Conservation (phyloP, 1,139 yeast species). For the Suhomyces wounanorum region DNA sequence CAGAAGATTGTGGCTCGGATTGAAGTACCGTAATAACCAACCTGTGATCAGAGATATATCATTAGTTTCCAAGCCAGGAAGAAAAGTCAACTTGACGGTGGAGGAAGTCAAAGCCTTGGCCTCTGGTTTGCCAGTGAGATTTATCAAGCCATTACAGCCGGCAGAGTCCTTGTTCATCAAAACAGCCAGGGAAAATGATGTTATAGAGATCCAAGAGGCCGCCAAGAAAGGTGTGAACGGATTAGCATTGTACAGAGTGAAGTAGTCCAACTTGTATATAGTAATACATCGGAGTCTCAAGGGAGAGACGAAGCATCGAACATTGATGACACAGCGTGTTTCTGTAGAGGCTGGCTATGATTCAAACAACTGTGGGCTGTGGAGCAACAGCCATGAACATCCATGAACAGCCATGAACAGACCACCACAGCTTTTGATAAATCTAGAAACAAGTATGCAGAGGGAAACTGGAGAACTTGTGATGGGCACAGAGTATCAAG, state of each 20-base stretch:
- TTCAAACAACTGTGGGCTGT: no score
- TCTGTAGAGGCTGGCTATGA: no score
- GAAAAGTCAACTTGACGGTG: slow-evolving; percentile 63
- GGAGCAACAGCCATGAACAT: no score
- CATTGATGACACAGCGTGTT: not conserved
- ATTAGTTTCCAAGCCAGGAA: slow-evolving; percentile 82
- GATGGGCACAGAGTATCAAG: no score
- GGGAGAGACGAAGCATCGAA: not conserved
- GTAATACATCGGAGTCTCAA: slow-evolving; percentile 4
- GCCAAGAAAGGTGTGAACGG: slow-evolving; percentile 73
- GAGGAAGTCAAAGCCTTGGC: slow-evolving; percentile 74
- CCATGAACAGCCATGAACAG: no score
- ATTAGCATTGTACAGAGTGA: slow-evolving; percentile 79
- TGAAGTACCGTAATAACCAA: slow-evolving; percentile 80
- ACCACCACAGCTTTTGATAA: no score
- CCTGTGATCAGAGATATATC: slow-evolving; percentile 75
- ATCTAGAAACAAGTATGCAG: no score
- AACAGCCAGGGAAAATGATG: slow-evolving; percentile 51
- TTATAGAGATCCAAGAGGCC: slow-evolving; percentile 82
- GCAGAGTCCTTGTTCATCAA: slow-evolving; percentile 83
- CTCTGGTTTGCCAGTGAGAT: slow-evolving; percentile 72
- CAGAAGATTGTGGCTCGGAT: slow-evolving; percentile 87
- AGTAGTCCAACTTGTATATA: slow-evolving; percentile 29
- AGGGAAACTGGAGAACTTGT: no score
- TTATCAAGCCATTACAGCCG: slow-evolving; percentile 79